These are phyloP conservation scores for Diaporthe citriasiana DNA, from an alignment of 2,329 filamentous ascomycete species.

Conservation along the genomic window DNA sequence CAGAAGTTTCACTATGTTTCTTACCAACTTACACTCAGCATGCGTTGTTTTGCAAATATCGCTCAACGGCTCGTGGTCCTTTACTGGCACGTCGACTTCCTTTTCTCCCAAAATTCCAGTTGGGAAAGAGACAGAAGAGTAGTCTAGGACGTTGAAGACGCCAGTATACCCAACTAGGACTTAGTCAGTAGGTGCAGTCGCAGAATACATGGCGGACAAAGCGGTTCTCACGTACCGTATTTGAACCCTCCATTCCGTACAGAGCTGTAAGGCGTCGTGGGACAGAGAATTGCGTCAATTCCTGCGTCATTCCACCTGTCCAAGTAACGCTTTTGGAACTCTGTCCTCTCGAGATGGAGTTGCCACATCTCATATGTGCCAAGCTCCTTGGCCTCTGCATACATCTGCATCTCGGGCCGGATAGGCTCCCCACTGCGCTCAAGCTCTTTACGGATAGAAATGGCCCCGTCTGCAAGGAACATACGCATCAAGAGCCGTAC, in stretches of 20 bases:
- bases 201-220: neutral
- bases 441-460: conserved; percentile 56
- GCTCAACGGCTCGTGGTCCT: conserved; percentile 53
- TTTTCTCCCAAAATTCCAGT: conserved; percentile 59
- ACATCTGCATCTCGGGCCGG: conserved; percentile 55
- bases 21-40: conserved; percentile 57
- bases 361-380: conserved; percentile 62
- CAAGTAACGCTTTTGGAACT: conserved; percentile 61
- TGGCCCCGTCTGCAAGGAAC: conserved; percentile 64
- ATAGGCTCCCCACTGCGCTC: conserved; percentile 59
- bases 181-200: neutral
- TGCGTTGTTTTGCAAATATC: conserved; percentile 56
- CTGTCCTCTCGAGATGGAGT: conserved; percentile 60
- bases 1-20: neutral
- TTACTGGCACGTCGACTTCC: conserved; percentile 52
- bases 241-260: conserved; percentile 59
- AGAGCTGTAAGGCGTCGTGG: conserved; percentile 62
- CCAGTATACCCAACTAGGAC: conserved; percentile 61
- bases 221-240: conserved; percentile 53
- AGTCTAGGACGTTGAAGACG: conserved; percentile 65
- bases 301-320: conserved; percentile 56
- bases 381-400: conserved; percentile 54
- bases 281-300: conserved; percentile 75
- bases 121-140: conserved; percentile 62
- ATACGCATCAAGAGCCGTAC: conserved; percentile 56